A percentile compares a stretch with the other conserved stretches of the same genome.
Evolutionary conservation across 2,329 filamentous ascomycete species (phyloP).

Genomic region (Pseudocercospora eumusae): DNA sequence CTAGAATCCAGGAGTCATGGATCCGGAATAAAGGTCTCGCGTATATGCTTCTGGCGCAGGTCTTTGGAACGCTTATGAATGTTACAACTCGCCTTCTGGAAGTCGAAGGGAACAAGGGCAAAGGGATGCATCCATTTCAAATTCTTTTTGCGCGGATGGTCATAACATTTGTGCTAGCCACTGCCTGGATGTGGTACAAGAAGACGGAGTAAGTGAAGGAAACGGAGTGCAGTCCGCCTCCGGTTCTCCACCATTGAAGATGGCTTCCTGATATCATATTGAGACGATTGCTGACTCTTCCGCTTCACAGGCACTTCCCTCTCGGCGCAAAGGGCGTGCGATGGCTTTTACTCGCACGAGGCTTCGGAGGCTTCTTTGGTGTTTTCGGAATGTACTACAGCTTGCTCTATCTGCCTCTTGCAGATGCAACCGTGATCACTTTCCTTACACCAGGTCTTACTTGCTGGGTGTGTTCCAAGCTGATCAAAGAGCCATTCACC

Average conservation of each 20-base stretch:
- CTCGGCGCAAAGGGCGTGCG: slow-evolving; percentile 68
- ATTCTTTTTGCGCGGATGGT: slow-evolving; percentile 79
- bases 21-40: slow-evolving; percentile 68
- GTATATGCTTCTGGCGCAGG: slow-evolving; percentile 71
- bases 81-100: slow-evolving; percentile 76
- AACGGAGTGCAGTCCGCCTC: neutral
- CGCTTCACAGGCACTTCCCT: slow-evolving; percentile 61
- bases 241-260: neutral
- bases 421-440: slow-evolving; percentile 86
- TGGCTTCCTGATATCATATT: neutral
- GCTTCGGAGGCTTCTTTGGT: slow-evolving; percentile 72
- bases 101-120: slow-evolving; percentile 63
- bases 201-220: slow-evolving; percentile 46
- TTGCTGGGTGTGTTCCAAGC: slow-evolving; percentile 75
- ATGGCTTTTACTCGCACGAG: slow-evolving; percentile 66
- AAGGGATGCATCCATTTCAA: slow-evolving; percentile 78
- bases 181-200: slow-evolving; percentile 68
- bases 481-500: slow-evolving; percentile 77
- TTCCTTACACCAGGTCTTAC: slow-evolving; percentile 79
- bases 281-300: neutral
- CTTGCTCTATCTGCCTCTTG: slow-evolving; percentile 75
- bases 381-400: slow-evolving; percentile 76
- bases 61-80: slow-evolving; percentile 86
- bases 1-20: slow-evolving; percentile 53
- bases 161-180: slow-evolving; percentile 68